Conservation (phyloP, 2,329 filamentous ascomycete species). For the Diplodia mutila region DNA sequence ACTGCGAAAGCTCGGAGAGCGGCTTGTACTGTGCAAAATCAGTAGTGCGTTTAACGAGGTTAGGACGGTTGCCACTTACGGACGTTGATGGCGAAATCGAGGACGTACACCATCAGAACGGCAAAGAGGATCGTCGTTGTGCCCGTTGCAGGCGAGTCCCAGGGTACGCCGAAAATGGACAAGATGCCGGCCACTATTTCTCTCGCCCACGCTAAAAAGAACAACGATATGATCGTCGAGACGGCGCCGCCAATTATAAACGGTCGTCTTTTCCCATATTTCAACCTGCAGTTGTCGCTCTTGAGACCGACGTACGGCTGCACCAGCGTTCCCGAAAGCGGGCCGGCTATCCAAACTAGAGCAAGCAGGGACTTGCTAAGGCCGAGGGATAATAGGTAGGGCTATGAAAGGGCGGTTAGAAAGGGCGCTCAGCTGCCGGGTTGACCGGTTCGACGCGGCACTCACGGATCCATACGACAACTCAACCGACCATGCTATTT, state of each 20-base stretch:
- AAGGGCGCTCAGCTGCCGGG: conserved; percentile 25
- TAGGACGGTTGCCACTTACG: conserved; percentile 52
- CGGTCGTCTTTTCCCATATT: conserved; percentile 55
- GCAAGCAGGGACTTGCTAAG: conserved; percentile 57
- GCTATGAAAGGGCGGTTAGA: conserved; percentile 37
- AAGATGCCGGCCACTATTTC: conserved; percentile 67
- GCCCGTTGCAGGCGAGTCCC: conserved; percentile 67
- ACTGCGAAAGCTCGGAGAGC: conserved; percentile 90
- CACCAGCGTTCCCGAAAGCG: conserved; percentile 56
- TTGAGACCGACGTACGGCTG: conserved; percentile 59
- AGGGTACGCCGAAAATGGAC: conserved; percentile 70
- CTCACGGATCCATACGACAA: conserved; percentile 82
- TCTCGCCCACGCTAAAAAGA: conserved; percentile 55
- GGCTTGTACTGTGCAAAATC: conserved; percentile 70
- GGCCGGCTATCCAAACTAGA: conserved; percentile 61
- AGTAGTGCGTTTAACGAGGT: not conserved
- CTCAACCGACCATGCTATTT: conserved; percentile 96
- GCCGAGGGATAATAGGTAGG: conserved; percentile 57
- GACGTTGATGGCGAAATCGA: conserved; percentile 95
- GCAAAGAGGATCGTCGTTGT: conserved; percentile 74
- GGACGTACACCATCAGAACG: conserved; percentile 82
- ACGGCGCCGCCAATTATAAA: conserved; percentile 57
- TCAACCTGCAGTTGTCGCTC: conserved; percentile 54
- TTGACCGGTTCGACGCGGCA: conserved; percentile 27
- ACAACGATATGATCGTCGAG: conserved; percentile 54